Percentiles rank a stretch among this genome's conserved stretches.
Conservation (phyloP, 805 yeast species). For the Candida parachauliodes region DNA sequence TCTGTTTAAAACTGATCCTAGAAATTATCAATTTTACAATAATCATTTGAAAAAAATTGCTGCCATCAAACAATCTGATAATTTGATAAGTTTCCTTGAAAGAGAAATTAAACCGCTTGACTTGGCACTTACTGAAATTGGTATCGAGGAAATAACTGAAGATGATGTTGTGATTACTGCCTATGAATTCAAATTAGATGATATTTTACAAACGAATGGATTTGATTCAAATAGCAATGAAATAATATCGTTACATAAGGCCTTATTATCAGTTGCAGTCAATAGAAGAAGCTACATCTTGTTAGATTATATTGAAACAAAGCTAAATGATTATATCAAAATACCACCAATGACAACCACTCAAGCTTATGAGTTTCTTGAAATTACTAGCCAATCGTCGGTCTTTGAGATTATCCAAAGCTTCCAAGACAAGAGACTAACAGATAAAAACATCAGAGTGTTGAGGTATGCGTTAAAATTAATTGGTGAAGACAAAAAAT, state of each 20-base stretch:
- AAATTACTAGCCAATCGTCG: slow-evolving; percentile 40
- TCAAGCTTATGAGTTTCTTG: slow-evolving; percentile 44
- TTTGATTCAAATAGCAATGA: slow-evolving; percentile 31
- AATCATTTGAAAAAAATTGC: slow-evolving; percentile 25
- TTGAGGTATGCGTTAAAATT: slow-evolving; percentile 56
- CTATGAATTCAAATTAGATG: slow-evolving; percentile 60
- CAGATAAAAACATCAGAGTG: slow-evolving; percentile 46
- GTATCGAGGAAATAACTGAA: slow-evolving; percentile 42
- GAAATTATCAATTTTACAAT: slow-evolving; percentile 35
- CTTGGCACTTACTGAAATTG: slow-evolving; percentile 33
- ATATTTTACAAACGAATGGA: slow-evolving; percentile 32
- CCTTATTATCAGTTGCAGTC: slow-evolving; percentile 60
- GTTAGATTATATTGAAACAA: slow-evolving; percentile 49
- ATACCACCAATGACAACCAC: slow-evolving; percentile 7
- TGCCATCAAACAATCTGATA: slow-evolving; percentile 19
- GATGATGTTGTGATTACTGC: slow-evolving; percentile 73
- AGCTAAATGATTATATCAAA: slow-evolving; percentile 30
- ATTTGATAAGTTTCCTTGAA: slow-evolving; percentile 20
- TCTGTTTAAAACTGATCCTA: slow-evolving; percentile 27
- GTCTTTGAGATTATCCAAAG: slow-evolving; percentile 55
- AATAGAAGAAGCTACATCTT: slow-evolving; percentile 55
- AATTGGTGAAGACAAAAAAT: slow-evolving; percentile 52
- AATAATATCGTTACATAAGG: slow-evolving; percentile 43
- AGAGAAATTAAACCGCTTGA: slow-evolving; percentile 31
- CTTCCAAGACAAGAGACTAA: slow-evolving; percentile 40